Evolutionary conservation across 169 alveolate genomes (phyloP).

Genomic region (Prorocentrum cordatum): DNA sequence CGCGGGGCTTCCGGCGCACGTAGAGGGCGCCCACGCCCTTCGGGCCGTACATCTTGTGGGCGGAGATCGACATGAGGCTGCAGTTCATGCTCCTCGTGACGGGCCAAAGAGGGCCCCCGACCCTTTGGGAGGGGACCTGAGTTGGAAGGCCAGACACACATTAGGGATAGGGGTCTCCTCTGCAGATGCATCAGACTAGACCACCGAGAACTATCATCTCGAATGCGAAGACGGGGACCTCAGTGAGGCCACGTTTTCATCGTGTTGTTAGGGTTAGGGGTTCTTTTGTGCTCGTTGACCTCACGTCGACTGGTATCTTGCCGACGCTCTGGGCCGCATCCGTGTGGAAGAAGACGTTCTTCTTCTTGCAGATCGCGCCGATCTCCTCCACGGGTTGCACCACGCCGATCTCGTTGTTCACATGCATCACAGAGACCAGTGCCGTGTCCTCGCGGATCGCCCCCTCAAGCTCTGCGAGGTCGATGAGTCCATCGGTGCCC

Average conservation of each 20-base stretch:
- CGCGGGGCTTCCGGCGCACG: constrained; percentile 89
- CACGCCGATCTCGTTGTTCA: constrained; percentile 97
- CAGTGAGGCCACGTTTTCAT: too few relatives aligned
- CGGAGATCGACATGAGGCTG: constrained; percentile 90
- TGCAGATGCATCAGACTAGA: constrained; percentile 89
- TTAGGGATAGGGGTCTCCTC: constrained; percentile 91
- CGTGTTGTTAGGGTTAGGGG: too few relatives aligned
- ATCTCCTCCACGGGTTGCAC: constrained; percentile 89
- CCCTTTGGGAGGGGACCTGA: too few relatives aligned
- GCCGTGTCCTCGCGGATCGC: constrained; percentile 91
- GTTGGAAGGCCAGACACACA: too few relatives aligned
- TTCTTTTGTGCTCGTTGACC: too few relatives aligned
- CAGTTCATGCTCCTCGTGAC: constrained; percentile 86
- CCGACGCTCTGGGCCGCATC: constrained; percentile 74
- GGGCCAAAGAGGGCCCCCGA: too few relatives aligned
- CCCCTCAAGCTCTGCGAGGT: constrained; percentile 81
- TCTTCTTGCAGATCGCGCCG: constrained; percentile 89
- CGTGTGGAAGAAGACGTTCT: constrained; percentile 87
- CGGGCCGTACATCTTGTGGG: constrained; percentile 99
- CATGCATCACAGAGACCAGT: constrained; percentile 88
- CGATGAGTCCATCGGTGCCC: constrained; percentile 84
- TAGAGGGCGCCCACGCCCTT: constrained; percentile 98
- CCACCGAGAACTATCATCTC: background rate
- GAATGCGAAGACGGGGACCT: too few relatives aligned
- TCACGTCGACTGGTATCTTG: constrained; percentile 30